Evolutionary conservation across 2,329 filamentous ascomycete genomes (phyloP).

Genomic region (Scedosporium apiospermum): DNA sequence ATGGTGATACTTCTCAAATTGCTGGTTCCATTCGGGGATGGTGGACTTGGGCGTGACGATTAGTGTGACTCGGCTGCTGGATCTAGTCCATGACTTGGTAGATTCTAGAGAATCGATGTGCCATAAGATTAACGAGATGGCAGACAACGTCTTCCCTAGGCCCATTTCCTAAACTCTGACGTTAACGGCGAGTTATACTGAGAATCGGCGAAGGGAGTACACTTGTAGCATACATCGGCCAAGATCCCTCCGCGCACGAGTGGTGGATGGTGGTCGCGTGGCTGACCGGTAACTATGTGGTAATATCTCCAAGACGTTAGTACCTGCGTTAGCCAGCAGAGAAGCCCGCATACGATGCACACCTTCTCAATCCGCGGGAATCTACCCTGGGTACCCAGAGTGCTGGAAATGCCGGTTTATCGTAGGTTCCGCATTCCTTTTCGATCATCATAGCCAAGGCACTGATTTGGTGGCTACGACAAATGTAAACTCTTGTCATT

Average conservation of each 20-base stretch:
- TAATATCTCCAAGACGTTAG: neutral
- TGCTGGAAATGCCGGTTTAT: neutral
- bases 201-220: neutral
- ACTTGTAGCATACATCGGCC: neutral
- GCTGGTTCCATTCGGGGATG: neutral
- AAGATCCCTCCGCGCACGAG: neutral
- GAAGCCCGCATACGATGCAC: neutral
- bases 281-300: neutral
- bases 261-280: neutral
- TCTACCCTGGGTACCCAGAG: neutral
- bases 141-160: neutral
- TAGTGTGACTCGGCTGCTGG: neutral
- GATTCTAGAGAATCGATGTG: neutral
- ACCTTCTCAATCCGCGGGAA: neutral
- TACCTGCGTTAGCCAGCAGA: neutral
- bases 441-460: constrained; percentile 2
- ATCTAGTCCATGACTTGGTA: neutral
- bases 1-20: neutral
- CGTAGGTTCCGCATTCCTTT: neutral
- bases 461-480: neutral
- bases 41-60: constrained; percentile 1
- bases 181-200: neutral
- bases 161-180: neutral
- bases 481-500: neutral
- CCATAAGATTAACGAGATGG: constrained; percentile 1